phyloP scores from a whole-genome alignment of 768 basidiomycete species.

The Rhodotorula diobovata region DNA sequence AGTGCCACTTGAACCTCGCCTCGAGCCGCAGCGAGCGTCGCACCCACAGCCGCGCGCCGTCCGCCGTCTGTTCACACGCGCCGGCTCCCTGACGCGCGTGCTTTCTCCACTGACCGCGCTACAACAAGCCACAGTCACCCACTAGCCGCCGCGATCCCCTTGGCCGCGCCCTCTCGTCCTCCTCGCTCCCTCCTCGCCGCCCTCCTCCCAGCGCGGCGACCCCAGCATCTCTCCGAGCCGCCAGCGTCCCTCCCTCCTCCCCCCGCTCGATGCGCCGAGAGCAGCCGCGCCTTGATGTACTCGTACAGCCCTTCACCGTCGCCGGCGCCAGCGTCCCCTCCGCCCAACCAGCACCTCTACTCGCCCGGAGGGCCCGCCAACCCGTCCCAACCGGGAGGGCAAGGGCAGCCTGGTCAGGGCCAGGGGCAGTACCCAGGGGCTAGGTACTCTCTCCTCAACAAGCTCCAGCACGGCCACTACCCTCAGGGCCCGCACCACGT shows the following conservation, averaged over 20 bases:
- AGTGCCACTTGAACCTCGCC: no score
- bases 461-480: slow-evolving; percentile 31
- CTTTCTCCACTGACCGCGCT: no score
- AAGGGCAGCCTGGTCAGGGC: neutral
- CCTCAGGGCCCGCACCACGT: slow-evolving; percentile 29
- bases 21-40: no score
- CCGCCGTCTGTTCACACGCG: no score
- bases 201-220: neutral
- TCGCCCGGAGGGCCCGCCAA: neutral
- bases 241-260: neutral
- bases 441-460: slow-evolving; percentile 31
- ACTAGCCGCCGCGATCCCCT: no score
- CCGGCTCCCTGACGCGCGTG: no score
- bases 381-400: neutral
- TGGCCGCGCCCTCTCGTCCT: no score
- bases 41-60: no score
- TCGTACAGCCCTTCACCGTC: slow-evolving; percentile 26
- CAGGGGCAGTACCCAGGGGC: neutral
- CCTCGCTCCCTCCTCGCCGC: no score
- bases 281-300: slow-evolving; percentile 2
- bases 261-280: neutral
- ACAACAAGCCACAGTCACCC: no score
- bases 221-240: neutral
- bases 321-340: slow-evolving; percentile 25
- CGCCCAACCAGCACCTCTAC: slow-evolving; percentile 27